Percentiles rank a stretch among this genome's conserved stretches.
phyloP scores from a whole-genome alignment of 1,284 basidiomycete species.

The Omphalotus olearius region DNA sequence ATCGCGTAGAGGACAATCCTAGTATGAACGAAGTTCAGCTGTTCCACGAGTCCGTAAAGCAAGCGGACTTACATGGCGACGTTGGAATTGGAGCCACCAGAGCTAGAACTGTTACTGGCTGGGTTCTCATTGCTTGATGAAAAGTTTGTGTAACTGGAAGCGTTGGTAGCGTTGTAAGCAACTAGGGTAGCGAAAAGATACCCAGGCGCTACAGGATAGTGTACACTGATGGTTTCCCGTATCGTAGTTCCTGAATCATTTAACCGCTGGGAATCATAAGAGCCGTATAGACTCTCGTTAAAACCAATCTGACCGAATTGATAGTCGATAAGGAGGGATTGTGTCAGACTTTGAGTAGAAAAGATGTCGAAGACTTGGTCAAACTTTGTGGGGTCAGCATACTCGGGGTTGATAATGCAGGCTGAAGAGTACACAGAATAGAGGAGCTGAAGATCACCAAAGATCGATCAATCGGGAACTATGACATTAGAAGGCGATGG shows the following conservation, averaged over 20 bases:
- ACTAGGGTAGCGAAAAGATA: slow-evolving; percentile 68
- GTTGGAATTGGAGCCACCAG: slow-evolving; percentile 45
- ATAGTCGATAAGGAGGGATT: slow-evolving; percentile 55
- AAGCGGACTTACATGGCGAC: slow-evolving; percentile 61
- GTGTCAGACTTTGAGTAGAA: slow-evolving; percentile 50
- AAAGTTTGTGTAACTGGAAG: slow-evolving; percentile 16
- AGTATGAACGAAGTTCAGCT: slow-evolving; percentile 4
- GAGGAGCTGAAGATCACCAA: slow-evolving; percentile 48
- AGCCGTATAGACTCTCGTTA: slow-evolving; percentile 47
- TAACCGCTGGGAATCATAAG: slow-evolving; percentile 56
- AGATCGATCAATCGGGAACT: neutral
- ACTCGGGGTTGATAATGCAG: slow-evolving; percentile 73
- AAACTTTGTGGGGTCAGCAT: slow-evolving; percentile 60
- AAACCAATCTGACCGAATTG: slow-evolving; percentile 52
- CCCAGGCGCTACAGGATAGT: slow-evolving; percentile 40
- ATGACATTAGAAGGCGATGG: slow-evolving; percentile 4
- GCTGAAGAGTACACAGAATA: slow-evolving; percentile 69
- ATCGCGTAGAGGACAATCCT: slow-evolving; percentile 88
- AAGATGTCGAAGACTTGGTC: slow-evolving; percentile 81
- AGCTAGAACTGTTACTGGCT: slow-evolving; percentile 14
- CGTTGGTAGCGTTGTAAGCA: slow-evolving; percentile 60
- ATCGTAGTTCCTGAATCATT: slow-evolving; percentile 50
- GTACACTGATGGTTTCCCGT: slow-evolving; percentile 40
- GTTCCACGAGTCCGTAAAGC: slow-evolving; percentile 11
- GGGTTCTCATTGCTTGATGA: slow-evolving; percentile 10